phyloP scores from a whole-genome alignment of 2,329 filamentous ascomycete species.

The Alternaria tenuissima region DNA sequence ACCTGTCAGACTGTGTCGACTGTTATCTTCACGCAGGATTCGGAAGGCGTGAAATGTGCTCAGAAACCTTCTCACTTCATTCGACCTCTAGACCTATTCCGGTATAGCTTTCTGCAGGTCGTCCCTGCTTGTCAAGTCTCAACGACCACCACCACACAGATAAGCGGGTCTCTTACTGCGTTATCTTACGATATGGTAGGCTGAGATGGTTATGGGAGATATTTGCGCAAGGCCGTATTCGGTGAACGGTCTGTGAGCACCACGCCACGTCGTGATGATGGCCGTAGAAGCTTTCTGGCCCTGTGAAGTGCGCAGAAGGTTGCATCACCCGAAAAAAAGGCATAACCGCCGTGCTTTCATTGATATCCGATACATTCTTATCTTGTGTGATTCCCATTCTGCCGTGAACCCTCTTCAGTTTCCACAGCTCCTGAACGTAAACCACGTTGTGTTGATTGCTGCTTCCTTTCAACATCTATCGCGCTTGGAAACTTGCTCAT shows the following conservation, averaged over 20 bases:
- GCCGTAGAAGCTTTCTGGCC: neutral
- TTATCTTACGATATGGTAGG: neutral
- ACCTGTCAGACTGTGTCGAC: neutral
- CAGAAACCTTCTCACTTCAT: conserved; percentile 28
- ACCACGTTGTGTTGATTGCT: neutral
- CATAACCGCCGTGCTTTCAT: neutral
- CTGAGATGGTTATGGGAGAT: neutral
- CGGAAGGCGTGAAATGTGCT: conserved; percentile 27
- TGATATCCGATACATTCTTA: neutral
- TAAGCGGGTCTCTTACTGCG: neutral
- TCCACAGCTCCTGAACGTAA: neutral
- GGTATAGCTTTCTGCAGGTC: conserved; percentile 17
- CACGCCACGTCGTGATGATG: neutral
- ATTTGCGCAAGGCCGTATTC: neutral
- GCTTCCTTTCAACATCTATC: neutral
- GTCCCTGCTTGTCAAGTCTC: neutral
- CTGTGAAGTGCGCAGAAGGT: neutral
- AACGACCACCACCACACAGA: neutral
- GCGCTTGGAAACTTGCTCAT: conserved; percentile 15
- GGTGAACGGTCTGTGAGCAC: conserved; percentile 4
- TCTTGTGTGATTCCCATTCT: neutral
- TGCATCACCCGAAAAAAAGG: neutral
- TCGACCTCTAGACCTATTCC: conserved; percentile 16
- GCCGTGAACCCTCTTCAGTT: neutral
- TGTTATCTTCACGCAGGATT: conserved; percentile 10